These are phyloP conservation scores for Sicyos baderoa DNA, from an alignment of 306 rosid genomes.

Conservation along the genomic window DNA sequence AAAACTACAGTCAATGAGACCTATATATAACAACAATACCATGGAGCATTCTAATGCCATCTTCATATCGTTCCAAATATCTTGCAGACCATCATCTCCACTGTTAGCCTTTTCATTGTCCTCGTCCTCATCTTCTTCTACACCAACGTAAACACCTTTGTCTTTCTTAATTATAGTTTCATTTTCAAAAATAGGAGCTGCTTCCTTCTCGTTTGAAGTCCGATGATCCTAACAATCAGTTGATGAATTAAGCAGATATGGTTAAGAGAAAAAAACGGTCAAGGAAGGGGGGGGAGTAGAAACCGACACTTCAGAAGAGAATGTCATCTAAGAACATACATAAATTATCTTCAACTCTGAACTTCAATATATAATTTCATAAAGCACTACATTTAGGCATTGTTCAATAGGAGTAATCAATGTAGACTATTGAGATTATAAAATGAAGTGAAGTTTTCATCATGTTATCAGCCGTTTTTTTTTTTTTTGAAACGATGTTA, in stretches of 20 bases:
- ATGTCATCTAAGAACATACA: not conserved
- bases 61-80: constrained; percentile 84
- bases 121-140: constrained; percentile 33
- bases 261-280: not conserved
- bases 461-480: not conserved
- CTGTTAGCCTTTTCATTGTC: constrained; percentile 14
- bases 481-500: too few relatives aligned
- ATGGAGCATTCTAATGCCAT: constrained; percentile 68
- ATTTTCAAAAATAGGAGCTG: constrained; percentile 20
- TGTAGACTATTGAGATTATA: not conserved
- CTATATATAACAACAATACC: constrained; percentile 29
- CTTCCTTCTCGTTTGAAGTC: constrained; percentile 24
- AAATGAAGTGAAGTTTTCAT: not conserved
- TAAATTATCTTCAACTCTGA: not conserved
- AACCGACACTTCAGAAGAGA: not conserved
- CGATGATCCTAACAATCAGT: constrained; percentile 31
- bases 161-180: constrained; percentile 19
- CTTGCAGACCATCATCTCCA: constrained; percentile 56
- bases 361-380: constrained; percentile 1
- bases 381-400: constrained; percentile 2
- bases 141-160: constrained; percentile 64
- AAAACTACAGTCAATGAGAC: not conserved
- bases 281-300: not conserved
- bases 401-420: not conserved
- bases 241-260: constrained; percentile 11